These are phyloP conservation scores for Cardiospermum halicacabum DNA, from an alignment of 345 rosid genomes.

Conservation along the genomic window DNA sequence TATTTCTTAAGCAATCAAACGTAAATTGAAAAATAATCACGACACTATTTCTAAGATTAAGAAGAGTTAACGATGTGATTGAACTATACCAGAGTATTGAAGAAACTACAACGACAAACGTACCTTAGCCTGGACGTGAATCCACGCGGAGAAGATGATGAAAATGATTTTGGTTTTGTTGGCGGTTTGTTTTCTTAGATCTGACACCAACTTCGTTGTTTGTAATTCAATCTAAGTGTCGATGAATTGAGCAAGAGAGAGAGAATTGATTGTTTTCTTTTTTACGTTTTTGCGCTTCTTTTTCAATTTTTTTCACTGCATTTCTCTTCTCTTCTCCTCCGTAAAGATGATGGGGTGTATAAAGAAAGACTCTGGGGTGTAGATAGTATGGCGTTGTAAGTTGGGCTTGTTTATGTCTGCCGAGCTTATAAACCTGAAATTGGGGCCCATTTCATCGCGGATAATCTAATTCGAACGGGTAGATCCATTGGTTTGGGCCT, in stretches of 20 bases:
- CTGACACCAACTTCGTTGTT: conserved; percentile 28
- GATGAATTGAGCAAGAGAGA: neutral
- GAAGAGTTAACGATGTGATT: neutral
- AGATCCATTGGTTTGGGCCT: too few relatives aligned
- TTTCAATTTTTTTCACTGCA: neutral
- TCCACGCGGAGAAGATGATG: neutral
- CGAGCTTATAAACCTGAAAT: too few relatives aligned
- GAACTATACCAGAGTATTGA: neutral
- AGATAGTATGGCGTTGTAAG: too few relatives aligned
- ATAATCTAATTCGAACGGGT: too few relatives aligned
- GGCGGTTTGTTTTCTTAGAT: conserved; percentile 16
- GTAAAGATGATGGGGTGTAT: too few relatives aligned
- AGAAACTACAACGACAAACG: neutral
- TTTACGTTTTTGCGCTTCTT: neutral
- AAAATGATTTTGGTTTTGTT: neutral
- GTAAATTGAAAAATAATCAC: neutral
- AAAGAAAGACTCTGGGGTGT: too few relatives aligned
- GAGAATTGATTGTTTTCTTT: neutral
- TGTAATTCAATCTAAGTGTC: conserved; percentile 16
- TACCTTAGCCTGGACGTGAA: conserved; percentile 11
- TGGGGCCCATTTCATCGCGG: too few relatives aligned
- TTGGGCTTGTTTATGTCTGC: too few relatives aligned
- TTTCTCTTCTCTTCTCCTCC: neutral
- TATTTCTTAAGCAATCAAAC: conserved; percentile 3
- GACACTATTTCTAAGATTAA: neutral